Evolutionary conservation across 768 basidiomycete species (phyloP), one percentile per base, ranked within the genome.

Genomic region (Dioszegia aurantiaca): DNA sequence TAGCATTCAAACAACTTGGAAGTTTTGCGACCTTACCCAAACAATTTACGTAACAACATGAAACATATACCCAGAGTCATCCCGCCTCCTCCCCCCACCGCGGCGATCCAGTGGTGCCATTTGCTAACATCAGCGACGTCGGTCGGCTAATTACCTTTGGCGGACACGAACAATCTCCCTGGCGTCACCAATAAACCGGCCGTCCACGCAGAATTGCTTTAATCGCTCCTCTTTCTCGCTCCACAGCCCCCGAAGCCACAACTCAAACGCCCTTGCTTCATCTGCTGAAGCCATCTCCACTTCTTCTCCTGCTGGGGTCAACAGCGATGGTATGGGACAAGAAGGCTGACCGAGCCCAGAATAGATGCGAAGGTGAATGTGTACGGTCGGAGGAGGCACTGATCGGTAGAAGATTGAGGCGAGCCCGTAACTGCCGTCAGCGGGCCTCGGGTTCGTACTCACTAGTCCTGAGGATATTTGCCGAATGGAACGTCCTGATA

Each of bases 401-500:
- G 87, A 82, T 61, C 86, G 82, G 56, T 86, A 81, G 77, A 94
- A 95, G 60, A 95, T 86, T 8, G 91, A 92, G 39, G 87, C 84
- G 37, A 98, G 79, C 33, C 90, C 92, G 76, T 94, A 97, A 74
- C 64, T 69, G 17, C 21, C 10, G 3, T 53, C 37, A 53, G 37
- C 51, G 10, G 46, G 5, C 19, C 33, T 30, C 21, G 16, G 2
- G 19, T 24, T 17, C 9, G 19, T 1, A 64, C 68, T 59, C 43
- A 72, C 68, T 66, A 72, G 86, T 84, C 82, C 77, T 95, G 92
- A 0, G 91, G 91, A 68, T 88, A 92, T 30, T 84, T 85, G 68
- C 82, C 80, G 3, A 83, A 82, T 17, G 91, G 90, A 40, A 94
- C 82, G 11, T 92, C 92, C 63, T 91, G 89, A 77, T 99, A 99